Evolutionary conservation across 306 rosid genomes (phyloP), one percentile per base, ranked within the genome.

Genomic region (Ormosia emarginata): DNA sequence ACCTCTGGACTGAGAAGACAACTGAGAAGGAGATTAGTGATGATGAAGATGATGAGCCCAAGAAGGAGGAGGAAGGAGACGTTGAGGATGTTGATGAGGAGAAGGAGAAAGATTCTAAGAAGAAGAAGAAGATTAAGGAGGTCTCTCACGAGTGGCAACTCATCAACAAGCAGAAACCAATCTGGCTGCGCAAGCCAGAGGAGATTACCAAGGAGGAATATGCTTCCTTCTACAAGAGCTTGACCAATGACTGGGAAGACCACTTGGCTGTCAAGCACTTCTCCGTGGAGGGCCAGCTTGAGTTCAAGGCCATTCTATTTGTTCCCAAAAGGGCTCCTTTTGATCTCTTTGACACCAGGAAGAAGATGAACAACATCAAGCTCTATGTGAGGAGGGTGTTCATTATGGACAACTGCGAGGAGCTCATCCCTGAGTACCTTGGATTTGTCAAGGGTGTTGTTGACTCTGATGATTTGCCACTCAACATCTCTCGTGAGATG

Each of bases 41-140:
- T 5, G 92, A 90, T 5, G 93, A 90, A 63, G 91, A 86, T 1
- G 94, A 88, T 11, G 92, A 88, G 39, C 71, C 89, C 29, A 90
- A 90, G 81, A 90, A 88, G 84, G 94, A 82, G 46, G 82, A 88
- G 24, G 94, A 90, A 85, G 92, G 90, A 7, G 80, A 86, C 0
- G 80, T 88, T 24, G 91, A 90, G 84, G 91, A 88, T 2, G 79
- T 88, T 29, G 94, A 90, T 4, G 92, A 88, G 41, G 89, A 86
- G 3, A 83, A 82, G 62, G 91, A 90, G 74, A 85, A 77, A 9
- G 79, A 82, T 3, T 57, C 84, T 0, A 88, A 88, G 89, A 90
- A 88, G 88, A 90, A 90, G 87, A 90, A 90, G 88, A 90, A 90
- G 81, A 88, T 90, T 18, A 86, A 90, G 82, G 94, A 90, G 71